These are phyloP conservation scores for Tubosaeta sp. DNA, from an alignment of 768 basidiomycete species.

Conservation along the genomic window DNA sequence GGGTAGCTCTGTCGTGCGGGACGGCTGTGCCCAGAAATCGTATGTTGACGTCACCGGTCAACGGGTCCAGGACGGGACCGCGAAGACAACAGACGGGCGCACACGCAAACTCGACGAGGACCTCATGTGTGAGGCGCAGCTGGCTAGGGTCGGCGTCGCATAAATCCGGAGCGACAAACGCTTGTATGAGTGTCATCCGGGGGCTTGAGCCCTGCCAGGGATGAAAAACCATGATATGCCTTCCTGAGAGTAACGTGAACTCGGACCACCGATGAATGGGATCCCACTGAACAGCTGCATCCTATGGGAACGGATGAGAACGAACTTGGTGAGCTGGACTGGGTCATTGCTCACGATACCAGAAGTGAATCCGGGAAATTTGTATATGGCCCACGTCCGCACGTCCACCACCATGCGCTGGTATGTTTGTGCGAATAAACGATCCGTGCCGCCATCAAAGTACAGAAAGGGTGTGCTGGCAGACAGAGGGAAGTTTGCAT, in stretches of 20 bases:
- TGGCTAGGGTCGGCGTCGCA: neutral
- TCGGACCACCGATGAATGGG: conserved; percentile 4
- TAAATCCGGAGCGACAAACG: conserved; percentile 10
- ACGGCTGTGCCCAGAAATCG: conserved; percentile 8
- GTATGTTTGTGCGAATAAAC: conserved; percentile 3
- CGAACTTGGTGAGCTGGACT: neutral
- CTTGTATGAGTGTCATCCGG: conserved; percentile 16
- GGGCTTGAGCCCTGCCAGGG: conserved; percentile 1
- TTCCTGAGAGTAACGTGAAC: conserved; percentile 12
- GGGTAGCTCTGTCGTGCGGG: neutral
- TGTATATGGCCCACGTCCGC: conserved; percentile 15
- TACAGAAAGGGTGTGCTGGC: conserved; percentile 14
- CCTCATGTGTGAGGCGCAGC: conserved; percentile 20
- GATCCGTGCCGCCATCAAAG: conserved; percentile 15
- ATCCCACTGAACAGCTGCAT: neutral
- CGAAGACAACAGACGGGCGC: conserved; percentile 12
- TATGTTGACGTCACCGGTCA: conserved; percentile 9
- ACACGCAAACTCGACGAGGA: conserved; percentile 2
- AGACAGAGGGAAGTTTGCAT: conserved; percentile 14
- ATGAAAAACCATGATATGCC: conserved; percentile 14
- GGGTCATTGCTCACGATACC: conserved; percentile 8
- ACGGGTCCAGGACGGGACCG: conserved; percentile 8
- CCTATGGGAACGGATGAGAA: conserved; percentile 6
- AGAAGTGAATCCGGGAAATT: conserved; percentile 15
- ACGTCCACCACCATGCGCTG: conserved; percentile 15